These are phyloP conservation scores for Xylariales sp. DNA, from an alignment of 2,329 filamentous ascomycete species.

Conservation along the genomic window DNA sequence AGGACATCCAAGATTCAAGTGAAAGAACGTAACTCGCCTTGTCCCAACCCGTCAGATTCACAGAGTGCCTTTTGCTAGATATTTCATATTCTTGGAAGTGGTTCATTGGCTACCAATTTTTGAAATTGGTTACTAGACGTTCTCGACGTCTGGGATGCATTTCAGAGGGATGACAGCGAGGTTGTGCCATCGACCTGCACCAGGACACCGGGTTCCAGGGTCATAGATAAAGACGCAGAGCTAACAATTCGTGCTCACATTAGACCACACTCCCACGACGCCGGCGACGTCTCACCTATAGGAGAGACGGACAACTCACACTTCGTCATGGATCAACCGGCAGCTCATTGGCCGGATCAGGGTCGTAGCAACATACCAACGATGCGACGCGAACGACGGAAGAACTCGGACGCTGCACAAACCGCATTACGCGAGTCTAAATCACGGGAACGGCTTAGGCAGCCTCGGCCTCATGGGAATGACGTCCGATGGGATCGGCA, in stretches of 20 bases:
- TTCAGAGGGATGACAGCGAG: neutral
- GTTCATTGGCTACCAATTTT: neutral
- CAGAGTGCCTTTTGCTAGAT: neutral
- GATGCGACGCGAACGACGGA: constrained; percentile 47
- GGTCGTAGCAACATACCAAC: constrained; percentile 42
- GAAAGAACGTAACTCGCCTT: too few species aligned
- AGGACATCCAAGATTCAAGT: too few species aligned
- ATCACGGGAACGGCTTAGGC: constrained; percentile 31
- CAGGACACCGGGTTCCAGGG: neutral
- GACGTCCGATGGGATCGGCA: constrained; percentile 60
- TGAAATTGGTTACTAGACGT: neutral
- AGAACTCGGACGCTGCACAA: constrained; percentile 35
- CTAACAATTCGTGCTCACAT: constrained; percentile 20
- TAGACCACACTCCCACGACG: constrained; percentile 18
- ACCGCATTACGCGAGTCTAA: constrained; percentile 34
- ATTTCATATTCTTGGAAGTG: neutral
- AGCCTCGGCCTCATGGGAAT: constrained; percentile 26
- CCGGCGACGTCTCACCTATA: constrained; percentile 48
- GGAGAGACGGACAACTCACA: constrained; percentile 40
- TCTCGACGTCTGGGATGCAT: neutral
- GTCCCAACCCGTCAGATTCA: neutral
- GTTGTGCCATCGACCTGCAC: constrained; percentile 9
- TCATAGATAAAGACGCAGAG: too few species aligned
- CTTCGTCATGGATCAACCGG: constrained; percentile 16
- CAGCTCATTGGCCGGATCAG: constrained; percentile 18